Percentiles rank a stretch among this genome's conserved stretches.
Conservation (phyloP, 306 rosid genomes). For the Vigna angularis region DNA sequence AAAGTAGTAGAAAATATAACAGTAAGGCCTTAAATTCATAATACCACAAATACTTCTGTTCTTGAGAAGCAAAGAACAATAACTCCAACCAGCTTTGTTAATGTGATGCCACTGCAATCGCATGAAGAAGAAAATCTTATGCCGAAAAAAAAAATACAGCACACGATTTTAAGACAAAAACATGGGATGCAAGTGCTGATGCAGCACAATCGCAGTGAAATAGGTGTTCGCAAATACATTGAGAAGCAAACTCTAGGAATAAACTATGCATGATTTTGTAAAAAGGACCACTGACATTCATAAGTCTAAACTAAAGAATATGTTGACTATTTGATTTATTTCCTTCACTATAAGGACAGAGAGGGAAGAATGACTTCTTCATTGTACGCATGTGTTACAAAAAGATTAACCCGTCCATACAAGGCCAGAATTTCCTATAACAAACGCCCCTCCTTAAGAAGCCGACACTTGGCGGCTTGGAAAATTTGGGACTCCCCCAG, state of each 20-base stretch:
- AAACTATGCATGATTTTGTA: constrained; percentile 11
- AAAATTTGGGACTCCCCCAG: too few species aligned
- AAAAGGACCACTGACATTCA: constrained; percentile 2
- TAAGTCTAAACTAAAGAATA: background rate
- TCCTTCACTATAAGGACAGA: constrained; percentile 19
- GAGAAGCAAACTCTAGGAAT: constrained; percentile 34
- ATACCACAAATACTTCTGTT: constrained; percentile 99
- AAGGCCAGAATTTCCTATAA: too few species aligned
- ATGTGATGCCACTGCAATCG: constrained; percentile 85
- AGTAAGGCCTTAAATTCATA: constrained; percentile 11
- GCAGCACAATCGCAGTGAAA: constrained; percentile 20
- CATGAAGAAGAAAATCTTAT: constrained; percentile 30
- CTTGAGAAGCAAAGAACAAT: constrained; percentile 95
- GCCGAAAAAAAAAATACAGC: constrained; percentile 16
- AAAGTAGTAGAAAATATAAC: background rate
- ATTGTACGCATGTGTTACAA: constrained; percentile 11
- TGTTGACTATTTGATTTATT: background rate
- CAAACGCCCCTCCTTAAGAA: too few species aligned
- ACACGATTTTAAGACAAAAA: constrained; percentile 24
- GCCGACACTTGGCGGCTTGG: too few species aligned
- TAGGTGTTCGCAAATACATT: constrained; percentile 21
- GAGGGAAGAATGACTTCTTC: constrained; percentile 16
- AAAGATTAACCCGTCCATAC: too few species aligned
- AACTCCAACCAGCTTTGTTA: constrained; percentile 95
- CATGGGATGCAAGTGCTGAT: constrained; percentile 29